Base-by-base conservation (phyloP, 805 yeast species). In the Pichia rugopelliculosa region DNA sequence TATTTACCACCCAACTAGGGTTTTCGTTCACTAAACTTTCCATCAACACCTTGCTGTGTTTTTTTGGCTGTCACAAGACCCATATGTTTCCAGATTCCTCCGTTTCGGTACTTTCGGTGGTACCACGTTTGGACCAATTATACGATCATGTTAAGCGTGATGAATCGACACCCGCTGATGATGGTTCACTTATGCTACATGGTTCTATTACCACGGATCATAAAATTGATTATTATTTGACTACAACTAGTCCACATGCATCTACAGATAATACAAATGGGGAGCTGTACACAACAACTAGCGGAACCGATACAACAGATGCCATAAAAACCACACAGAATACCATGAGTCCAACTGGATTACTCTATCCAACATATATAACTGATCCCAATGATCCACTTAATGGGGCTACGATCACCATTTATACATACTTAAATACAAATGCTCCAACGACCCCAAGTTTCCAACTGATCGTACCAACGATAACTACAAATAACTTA, bases 401-500 rank as follows among this genome's bases (percentile, higher is more conserved):
- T 23, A 25, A 39, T 17, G n/a, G 13, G 8, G 38, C 34, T 6
- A n/a, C 34, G 4, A 45, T 48, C 3, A 53, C 52, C 3, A 47
- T 53, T 12, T 43, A 43, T 13, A 50, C 55, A n/a, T 49, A 49
- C 20, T 39, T 49, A 2, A 33, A 41, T 11, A 27, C 34, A 3
- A 39, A 27, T 1, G 48, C 42, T 18, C 18, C 48, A 11, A 24
- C 39, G 12, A 40, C 36, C 2, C 51, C 47, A 1, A 37, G 42
- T 4, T 39, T 53, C 7, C 18, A 33, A 5, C 39, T 48, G 45
- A 46, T 46, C n/a, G 39, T 49, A 1, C 53, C 55, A 17, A 53
- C 56, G 1, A 53, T 53, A 11, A 53, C 56, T 12, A 53, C 56
- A 21, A 37, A 53, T 42, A 34, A 42, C 12, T 27, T 53, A 15